Conservation (phyloP, 257 asterid species). For the Solanum pinnatisectum region DNA sequence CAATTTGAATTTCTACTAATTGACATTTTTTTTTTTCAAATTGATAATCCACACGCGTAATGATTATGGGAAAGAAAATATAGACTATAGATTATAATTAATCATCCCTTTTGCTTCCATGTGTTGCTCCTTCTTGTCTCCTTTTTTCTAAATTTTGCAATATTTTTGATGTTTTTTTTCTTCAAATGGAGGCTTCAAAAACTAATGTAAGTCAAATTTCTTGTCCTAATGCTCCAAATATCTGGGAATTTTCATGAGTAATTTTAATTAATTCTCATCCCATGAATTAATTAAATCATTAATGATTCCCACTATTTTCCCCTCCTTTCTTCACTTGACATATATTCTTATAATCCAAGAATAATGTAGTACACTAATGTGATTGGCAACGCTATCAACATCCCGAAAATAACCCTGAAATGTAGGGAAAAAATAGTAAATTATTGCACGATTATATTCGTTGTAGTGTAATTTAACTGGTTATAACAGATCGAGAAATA, state of each 20-base stretch:
- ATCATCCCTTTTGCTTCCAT: background rate
- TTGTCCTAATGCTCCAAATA: slow-evolving; percentile 6
- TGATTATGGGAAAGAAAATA: background rate
- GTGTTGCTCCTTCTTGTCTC: slow-evolving; percentile 6
- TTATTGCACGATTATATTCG: background rate
- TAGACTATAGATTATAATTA: background rate
- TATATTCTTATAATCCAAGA: slow-evolving; percentile 22
- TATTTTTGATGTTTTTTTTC: background rate
- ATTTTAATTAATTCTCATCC: background rate
- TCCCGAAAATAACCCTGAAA: slow-evolving; percentile 57
- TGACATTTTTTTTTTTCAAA: background rate
- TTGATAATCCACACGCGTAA: background rate
- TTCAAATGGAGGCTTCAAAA: background rate
- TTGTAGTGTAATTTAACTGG: background rate
- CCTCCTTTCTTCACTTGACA: background rate
- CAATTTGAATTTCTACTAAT: background rate
- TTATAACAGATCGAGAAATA: background rate
- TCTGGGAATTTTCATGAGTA: background rate
- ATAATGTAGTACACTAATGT: slow-evolving; percentile 46
- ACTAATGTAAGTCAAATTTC: background rate
- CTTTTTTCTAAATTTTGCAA: background rate
- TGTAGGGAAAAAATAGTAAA: background rate
- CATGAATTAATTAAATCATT: background rate
- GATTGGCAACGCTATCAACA: slow-evolving; percentile 50
- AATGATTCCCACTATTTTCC: background rate